phyloP scores from a whole-genome alignment of 1,284 basidiomycete genomes.

The Apiotrichum veenhuisii region DNA sequence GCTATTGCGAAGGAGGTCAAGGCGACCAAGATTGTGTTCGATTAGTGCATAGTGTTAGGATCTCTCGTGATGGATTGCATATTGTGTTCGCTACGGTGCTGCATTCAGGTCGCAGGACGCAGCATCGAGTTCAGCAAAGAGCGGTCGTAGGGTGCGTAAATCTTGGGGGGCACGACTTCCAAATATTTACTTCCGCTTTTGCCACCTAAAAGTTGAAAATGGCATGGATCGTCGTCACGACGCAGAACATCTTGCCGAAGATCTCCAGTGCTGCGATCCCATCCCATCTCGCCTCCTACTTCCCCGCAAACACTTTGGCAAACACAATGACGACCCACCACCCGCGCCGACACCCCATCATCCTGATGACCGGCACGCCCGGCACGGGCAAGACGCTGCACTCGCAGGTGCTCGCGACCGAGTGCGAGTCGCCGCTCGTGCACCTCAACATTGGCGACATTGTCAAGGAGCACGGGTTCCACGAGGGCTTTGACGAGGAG shows the following conservation, averaged over 20 bases:
- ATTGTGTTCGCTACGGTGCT: neutral
- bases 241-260: too few species aligned
- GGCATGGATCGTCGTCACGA: too few species aligned
- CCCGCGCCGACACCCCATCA: slow-evolving; percentile 61
- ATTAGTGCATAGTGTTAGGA: slow-evolving; percentile 30
- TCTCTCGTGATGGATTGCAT: neutral
- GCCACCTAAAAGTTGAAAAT: slow-evolving; percentile 10
- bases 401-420: slow-evolving; percentile 64
- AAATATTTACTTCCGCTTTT: neutral
- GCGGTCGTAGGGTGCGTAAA: neutral
- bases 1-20: slow-evolving; percentile 39
- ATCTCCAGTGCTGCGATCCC: too few species aligned
- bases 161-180: neutral
- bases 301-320: neutral
- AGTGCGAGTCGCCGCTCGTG: slow-evolving; percentile 52
- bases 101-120: neutral
- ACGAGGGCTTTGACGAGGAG: slow-evolving; percentile 83
- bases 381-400: slow-evolving; percentile 81
- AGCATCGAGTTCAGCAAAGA: neutral
- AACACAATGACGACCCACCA: slow-evolving; percentile 49
- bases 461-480: slow-evolving; percentile 77
- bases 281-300: neutral
- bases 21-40: slow-evolving; percentile 55
- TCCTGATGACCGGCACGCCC: slow-evolving; percentile 81
- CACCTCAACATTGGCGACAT: slow-evolving; percentile 88